Percentiles rank a stretch among this genome's conserved stretches.
Evolutionary conservation across 2,329 filamentous ascomycete species (phyloP).

Genomic region (Phaeosphaeriaceae sp.): DNA sequence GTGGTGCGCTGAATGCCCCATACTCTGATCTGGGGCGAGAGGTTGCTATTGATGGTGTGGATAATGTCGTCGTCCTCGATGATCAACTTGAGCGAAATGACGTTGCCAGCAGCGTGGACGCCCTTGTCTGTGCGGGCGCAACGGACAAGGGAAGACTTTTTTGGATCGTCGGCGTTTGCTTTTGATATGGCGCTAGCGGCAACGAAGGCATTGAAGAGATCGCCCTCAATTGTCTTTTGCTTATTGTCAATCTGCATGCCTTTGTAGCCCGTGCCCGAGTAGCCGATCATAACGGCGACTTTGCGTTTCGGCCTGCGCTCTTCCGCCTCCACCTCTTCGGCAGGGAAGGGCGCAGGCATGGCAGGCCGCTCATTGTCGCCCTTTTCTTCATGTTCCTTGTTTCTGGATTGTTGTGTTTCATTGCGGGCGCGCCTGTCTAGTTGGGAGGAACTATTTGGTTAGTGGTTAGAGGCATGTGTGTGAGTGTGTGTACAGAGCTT

Average conservation of each 20-base stretch:
- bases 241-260: conserved; percentile 85
- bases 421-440: conserved; percentile 57
- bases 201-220: conserved; percentile 91
- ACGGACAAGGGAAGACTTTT: conserved; percentile 91
- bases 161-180: conserved; percentile 93
- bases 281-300: conserved; percentile 93
- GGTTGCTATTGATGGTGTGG: conserved; percentile 84
- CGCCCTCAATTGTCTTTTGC: conserved; percentile 94
- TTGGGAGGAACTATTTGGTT: conserved; percentile 54
- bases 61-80: conserved; percentile 89
- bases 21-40: conserved; percentile 88
- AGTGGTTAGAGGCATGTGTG: conserved; percentile 40
- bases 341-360: conserved; percentile 65
- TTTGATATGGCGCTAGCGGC: conserved; percentile 93
- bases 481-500: conserved; percentile 35
- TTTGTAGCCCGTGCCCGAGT: conserved; percentile 94
- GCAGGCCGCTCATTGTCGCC: conserved; percentile 51
- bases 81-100: conserved; percentile 94
- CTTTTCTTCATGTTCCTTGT: conserved; percentile 47
- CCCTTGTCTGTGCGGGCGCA: conserved; percentile 98
- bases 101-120: conserved; percentile 93
- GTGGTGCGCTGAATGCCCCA: conserved; percentile 93
- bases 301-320: conserved; percentile 91
- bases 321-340: conserved; percentile 88
- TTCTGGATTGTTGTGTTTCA: conserved; percentile 47